Percentiles rank a stretch among this genome's conserved stretches.
Conservation (phyloP, 495 filamentous ascomycete species). For the Podospora pseudoanserina region DNA sequence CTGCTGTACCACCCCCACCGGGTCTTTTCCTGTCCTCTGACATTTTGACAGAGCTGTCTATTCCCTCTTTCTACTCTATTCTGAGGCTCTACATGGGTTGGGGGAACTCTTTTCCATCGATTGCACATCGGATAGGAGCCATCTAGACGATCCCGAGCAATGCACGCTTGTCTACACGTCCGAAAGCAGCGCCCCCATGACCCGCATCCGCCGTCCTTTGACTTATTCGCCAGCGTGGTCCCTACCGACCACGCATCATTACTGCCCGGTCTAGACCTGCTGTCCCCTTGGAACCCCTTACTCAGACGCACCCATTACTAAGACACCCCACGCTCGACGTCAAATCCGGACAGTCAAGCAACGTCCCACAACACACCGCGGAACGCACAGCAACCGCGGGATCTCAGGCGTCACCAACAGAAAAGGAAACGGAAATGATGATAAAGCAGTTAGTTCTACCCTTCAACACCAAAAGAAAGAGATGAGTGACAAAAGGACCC, state of each 20-base stretch:
- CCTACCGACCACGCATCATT: neutral
- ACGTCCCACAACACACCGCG: neutral
- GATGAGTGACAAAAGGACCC: neutral
- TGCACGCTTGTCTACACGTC: neutral
- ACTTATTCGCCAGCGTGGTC: neutral
- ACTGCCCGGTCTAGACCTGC: neutral
- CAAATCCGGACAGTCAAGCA: neutral
- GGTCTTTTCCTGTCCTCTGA: neutral
- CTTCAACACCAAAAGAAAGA: neutral
- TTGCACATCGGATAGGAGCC: neutral
- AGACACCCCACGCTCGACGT: neutral
- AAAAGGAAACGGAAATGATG: neutral
- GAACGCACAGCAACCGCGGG: neutral
- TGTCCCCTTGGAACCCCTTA: neutral
- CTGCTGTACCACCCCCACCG: neutral
- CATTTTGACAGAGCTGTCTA: neutral
- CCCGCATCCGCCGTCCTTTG: neutral
- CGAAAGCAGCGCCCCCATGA: neutral
- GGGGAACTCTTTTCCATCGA: neutral
- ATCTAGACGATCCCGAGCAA: neutral
- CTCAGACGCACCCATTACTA: neutral
- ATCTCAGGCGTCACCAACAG: neutral
- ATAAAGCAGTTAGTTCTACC: neutral
- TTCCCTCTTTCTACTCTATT: neutral
- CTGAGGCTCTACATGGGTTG: neutral